These are phyloP conservation scores for Leccinum arenicola DNA, from an alignment of 768 basidiomycete species.

Conservation along the genomic window DNA sequence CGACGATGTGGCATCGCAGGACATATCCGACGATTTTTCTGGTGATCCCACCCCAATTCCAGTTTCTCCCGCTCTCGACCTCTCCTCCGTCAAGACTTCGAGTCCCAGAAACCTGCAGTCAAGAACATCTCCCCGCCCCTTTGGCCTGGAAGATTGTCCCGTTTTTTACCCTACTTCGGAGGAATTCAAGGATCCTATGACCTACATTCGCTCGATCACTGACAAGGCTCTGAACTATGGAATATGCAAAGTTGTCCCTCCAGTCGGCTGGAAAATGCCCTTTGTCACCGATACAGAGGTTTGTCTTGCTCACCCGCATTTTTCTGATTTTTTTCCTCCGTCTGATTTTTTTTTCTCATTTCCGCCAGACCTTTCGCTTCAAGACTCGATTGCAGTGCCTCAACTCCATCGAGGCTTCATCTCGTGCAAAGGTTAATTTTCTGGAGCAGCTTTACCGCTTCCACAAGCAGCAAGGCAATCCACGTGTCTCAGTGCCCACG, in stretches of 20 bases:
- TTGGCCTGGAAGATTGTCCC: constrained; percentile 87
- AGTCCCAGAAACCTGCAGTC: constrained; percentile 44
- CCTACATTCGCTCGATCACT: constrained; percentile 82
- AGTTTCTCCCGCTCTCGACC: constrained; percentile 60
- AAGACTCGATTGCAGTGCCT: constrained; percentile 92
- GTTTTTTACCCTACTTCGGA: constrained; percentile 85
- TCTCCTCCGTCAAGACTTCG: constrained; percentile 68
- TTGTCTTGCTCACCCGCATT: constrained; percentile 31
- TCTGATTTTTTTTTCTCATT: constrained; percentile 21
- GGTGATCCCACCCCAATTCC: constrained; percentile 56
- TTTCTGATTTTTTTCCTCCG: constrained; percentile 24
- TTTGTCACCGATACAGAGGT: constrained; percentile 95
- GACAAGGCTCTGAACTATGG: constrained; percentile 72
- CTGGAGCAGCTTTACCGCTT: constrained; percentile 95
- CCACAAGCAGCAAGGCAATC: constrained; percentile 93
- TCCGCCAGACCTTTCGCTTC: constrained; percentile 77
- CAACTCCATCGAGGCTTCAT: constrained; percentile 96
- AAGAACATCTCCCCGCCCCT: constrained; percentile 57
- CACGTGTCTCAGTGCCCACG: constrained; percentile 86
- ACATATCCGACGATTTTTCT: constrained; percentile 45
- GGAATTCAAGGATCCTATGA: constrained; percentile 93
- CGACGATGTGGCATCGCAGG: constrained; percentile 44
- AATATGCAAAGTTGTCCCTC: constrained; percentile 96
- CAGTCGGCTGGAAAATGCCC: constrained; percentile 91
- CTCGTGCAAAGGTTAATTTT: constrained; percentile 95